Percentiles rank a stretch among this genome's conserved stretches.
These are phyloP conservation scores for Clarkia xantiana DNA, from an alignment of 345 rosid species.

Conservation along the genomic window DNA sequence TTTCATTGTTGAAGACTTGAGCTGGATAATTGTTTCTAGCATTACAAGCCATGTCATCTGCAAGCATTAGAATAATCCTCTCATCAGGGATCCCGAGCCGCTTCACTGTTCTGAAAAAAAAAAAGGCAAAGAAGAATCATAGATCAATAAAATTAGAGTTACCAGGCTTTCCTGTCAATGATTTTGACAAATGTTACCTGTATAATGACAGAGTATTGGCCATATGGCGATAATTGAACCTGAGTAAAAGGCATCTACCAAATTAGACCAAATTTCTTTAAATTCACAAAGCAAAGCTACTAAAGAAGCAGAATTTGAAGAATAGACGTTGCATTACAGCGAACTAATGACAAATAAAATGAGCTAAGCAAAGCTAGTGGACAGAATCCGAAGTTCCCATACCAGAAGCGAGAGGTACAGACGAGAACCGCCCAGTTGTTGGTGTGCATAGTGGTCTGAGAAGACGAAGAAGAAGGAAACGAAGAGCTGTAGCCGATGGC, in stretches of 20 bases:
- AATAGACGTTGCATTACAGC: too few species aligned
- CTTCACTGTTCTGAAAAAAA: slow-evolving; percentile 73
- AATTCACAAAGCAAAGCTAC: background rate
- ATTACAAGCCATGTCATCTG: slow-evolving; percentile 99
- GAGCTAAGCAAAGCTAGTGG: too few species aligned
- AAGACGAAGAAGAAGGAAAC: slow-evolving; percentile 22
- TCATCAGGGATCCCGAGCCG: slow-evolving; percentile 93
- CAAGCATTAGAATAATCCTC: slow-evolving; percentile 88
- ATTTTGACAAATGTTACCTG: slow-evolving; percentile 28
- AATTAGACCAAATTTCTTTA: background rate
- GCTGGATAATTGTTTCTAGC: slow-evolving; percentile 89
- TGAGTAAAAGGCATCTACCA: slow-evolving; percentile 18
- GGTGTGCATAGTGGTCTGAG: slow-evolving; percentile 64
- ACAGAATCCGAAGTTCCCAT: background rate
- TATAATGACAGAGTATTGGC: slow-evolving; percentile 90
- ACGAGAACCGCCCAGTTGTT: slow-evolving; percentile 98
- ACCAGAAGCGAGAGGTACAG: slow-evolving; percentile 99
- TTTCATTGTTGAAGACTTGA: slow-evolving; percentile 94
- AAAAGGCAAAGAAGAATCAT: background rate
- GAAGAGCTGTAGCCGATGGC: slow-evolving; percentile 7
- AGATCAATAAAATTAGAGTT: background rate
- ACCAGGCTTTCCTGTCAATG: background rate
- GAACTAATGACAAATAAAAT: too few species aligned
- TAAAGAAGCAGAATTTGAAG: too few species aligned
- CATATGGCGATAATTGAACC: slow-evolving; percentile 98